These are phyloP conservation scores for Sapria himalayana DNA, from an alignment of 345 rosid genomes.

Conservation along the genomic window DNA sequence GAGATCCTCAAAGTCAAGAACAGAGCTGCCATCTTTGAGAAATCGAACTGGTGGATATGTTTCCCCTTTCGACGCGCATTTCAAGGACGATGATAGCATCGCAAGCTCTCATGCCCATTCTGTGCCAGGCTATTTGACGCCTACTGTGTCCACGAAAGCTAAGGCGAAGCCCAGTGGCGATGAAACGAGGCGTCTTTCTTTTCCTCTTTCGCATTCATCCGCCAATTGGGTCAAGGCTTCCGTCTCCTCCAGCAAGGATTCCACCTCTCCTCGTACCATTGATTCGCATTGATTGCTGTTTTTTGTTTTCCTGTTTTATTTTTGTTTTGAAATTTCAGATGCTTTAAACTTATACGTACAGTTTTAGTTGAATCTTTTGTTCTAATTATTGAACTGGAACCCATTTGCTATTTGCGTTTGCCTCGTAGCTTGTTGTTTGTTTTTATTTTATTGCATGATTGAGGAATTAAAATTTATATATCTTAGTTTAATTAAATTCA, in stretches of 20 bases:
- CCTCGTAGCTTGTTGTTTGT: too few species aligned
- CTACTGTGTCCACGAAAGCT: constrained; percentile 68
- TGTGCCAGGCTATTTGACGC: constrained; percentile 74
- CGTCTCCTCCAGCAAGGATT: constrained; percentile 34
- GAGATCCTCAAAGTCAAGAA: constrained; percentile 48
- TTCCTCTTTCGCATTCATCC: constrained; percentile 50
- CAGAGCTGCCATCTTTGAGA: constrained; percentile 19
- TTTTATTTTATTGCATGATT: too few species aligned
- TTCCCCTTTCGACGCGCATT: constrained; percentile 29
- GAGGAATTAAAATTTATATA: too few species aligned
- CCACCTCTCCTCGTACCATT: constrained; percentile 17
- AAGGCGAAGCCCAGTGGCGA: constrained; percentile 58
- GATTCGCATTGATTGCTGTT: constrained; percentile 7
- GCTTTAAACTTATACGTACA: too few species aligned
- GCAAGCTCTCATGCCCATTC: constrained; percentile 81
- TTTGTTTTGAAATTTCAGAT: too few species aligned
- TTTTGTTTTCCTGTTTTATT: too few species aligned
- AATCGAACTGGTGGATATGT: constrained; percentile 24
- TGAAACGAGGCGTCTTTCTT: constrained; percentile 45
- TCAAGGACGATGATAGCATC: constrained; percentile 88
- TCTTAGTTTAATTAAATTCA: too few species aligned
- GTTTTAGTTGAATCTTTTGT: too few species aligned
- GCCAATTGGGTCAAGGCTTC: constrained; percentile 72
- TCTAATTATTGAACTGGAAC: too few species aligned
- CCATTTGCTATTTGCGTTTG: too few species aligned